These are phyloP conservation scores for Euphorbia lathyris DNA, from an alignment of 345 rosid genomes.

Conservation along the genomic window DNA sequence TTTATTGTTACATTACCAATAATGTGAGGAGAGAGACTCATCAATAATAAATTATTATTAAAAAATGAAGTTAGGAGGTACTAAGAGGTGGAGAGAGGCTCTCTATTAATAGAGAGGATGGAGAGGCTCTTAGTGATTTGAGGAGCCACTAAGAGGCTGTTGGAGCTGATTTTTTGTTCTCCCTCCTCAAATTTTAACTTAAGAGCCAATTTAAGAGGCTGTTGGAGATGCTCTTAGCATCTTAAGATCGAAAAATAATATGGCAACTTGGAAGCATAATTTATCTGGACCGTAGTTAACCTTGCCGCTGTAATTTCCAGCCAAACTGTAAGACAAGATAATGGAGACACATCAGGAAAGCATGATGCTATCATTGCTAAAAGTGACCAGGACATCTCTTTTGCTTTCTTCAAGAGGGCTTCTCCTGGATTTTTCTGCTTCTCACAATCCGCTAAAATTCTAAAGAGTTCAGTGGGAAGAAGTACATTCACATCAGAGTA, in stretches of 20 bases:
- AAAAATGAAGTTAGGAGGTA: too few species aligned
- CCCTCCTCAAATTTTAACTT: too few species aligned
- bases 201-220: too few species aligned
- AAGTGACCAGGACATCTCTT: conserved; percentile 92
- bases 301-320: conserved; percentile 99
- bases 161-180: too few species aligned
- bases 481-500: conserved; percentile 52
- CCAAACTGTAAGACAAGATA: conserved; percentile 88
- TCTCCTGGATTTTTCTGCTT: conserved; percentile 77
- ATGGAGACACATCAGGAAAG: conserved; percentile 79
- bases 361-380: conserved; percentile 97
- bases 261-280: conserved; percentile 1
- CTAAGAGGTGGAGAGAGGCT: too few species aligned
- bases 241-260: conserved; percentile 4
- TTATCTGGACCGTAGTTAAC: conserved; percentile 30
- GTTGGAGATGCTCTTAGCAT: too few species aligned
- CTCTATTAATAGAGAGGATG: too few species aligned
- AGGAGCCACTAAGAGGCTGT: too few species aligned
- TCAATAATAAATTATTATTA: too few species aligned
- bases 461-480: conserved; percentile 75
- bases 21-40: too few species aligned
- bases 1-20: too few species aligned
- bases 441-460: conserved; percentile 87
- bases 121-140: too few species aligned
- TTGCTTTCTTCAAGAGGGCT: conserved; percentile 78